Evolutionary conservation across 805 yeast species (phyloP).

Genomic region (Saccharomycopsis lassenensis): DNA sequence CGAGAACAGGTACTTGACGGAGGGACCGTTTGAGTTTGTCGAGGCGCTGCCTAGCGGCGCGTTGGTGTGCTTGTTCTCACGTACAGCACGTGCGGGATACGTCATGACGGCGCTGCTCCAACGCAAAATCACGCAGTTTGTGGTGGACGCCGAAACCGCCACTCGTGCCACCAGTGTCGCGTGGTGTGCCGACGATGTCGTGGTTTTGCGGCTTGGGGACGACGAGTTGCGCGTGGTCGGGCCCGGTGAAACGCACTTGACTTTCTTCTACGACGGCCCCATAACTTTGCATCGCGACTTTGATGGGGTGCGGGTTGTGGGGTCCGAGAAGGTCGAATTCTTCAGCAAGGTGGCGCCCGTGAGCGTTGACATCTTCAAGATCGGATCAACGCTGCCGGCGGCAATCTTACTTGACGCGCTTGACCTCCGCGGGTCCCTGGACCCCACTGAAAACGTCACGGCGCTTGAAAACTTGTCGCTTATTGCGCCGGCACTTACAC

Average conservation of each 20-base stretch:
- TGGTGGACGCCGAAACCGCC: slow-evolving; percentile 30
- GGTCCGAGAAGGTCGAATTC: slow-evolving; percentile 45
- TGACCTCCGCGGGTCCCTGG: slow-evolving; percentile 25
- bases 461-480: slow-evolving; percentile 17
- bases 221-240: slow-evolving; percentile 65
- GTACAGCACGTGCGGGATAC: slow-evolving; percentile 31
- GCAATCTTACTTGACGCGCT: slow-evolving; percentile 76
- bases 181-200: slow-evolving; percentile 87
- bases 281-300: no score
- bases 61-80: slow-evolving; percentile 41
- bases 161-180: slow-evolving; percentile 29
- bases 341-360: slow-evolving; percentile 49
- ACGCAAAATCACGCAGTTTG: slow-evolving; percentile 33
- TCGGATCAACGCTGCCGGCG: slow-evolving; percentile 78
- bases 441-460: slow-evolving; percentile 17
- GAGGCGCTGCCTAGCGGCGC: slow-evolving; percentile 43
- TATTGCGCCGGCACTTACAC: slow-evolving; percentile 30
- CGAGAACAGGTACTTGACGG: slow-evolving; percentile 18
- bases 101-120: slow-evolving; percentile 40
- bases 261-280: slow-evolving; percentile 37
- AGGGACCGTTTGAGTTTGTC: slow-evolving; percentile 37
- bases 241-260: slow-evolving; percentile 42
- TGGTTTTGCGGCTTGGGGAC: slow-evolving; percentile 43
- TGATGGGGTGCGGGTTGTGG: slow-evolving; percentile 67
- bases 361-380: slow-evolving; percentile 54